These are phyloP conservation scores for Globisporangium lucens DNA, from an alignment of 352 stramenopile species.

Conservation along the genomic window DNA sequence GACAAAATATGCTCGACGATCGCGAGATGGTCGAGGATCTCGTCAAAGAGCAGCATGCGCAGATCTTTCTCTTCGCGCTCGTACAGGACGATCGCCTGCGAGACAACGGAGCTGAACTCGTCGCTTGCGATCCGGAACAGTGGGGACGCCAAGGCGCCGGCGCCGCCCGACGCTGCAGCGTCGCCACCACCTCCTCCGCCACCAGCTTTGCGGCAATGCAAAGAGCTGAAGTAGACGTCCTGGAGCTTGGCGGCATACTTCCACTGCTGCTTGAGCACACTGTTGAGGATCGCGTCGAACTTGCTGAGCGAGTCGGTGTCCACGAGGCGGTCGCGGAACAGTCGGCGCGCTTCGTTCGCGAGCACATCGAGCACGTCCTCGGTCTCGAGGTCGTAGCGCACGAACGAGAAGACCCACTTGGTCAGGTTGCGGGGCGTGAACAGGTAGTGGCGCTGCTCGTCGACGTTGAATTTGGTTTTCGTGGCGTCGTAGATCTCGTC, in stretches of 20 bases:
- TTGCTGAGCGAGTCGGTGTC: constrained; percentile 66
- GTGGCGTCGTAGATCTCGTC: constrained; percentile 90
- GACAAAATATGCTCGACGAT: constrained; percentile 89
- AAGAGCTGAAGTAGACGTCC: constrained; percentile 85
- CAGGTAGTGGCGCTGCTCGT: constrained; percentile 94
- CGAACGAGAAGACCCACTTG: constrained; percentile 87
- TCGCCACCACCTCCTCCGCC: constrained; percentile 6
- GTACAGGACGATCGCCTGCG: constrained; percentile 91
- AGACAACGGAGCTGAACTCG: constrained; percentile 84
- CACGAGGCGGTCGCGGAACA: constrained; percentile 92
- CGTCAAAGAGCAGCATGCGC: constrained; percentile 91
- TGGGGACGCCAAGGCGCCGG: constrained; percentile 23
- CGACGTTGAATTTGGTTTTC: constrained; percentile 89
- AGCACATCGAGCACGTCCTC: constrained; percentile 92
- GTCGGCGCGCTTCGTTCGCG: constrained; percentile 81
- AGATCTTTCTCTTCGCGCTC: constrained; percentile 94
- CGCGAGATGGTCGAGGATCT: constrained; percentile 91
- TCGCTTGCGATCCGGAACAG: constrained; percentile 63
- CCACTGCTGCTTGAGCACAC: constrained; percentile 84
- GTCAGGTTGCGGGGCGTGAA: constrained; percentile 93
- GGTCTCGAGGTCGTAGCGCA: constrained; percentile 87
- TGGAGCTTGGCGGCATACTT: constrained; percentile 74
- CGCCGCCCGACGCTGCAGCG: background rate
- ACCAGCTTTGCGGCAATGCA: constrained; percentile 45
- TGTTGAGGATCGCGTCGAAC: constrained; percentile 86